Evolutionary conservation across 768 basidiomycete species (phyloP).

Genomic region (Mycena latifolia): DNA sequence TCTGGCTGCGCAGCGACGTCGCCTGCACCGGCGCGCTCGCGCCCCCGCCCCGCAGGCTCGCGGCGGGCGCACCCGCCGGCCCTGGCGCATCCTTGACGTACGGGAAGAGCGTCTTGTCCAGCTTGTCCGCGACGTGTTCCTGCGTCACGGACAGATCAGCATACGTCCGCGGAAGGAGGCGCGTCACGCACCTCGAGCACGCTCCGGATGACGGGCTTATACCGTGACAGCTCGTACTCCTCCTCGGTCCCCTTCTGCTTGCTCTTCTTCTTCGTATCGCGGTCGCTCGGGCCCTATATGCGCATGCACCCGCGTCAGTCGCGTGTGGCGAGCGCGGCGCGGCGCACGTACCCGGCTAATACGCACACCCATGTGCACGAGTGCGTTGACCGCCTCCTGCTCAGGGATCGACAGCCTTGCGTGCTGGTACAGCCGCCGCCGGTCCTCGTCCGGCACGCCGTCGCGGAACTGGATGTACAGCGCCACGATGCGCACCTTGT

Average conservation of each 20-base stretch:
- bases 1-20: conserved; percentile 88
- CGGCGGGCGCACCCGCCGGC: conserved; percentile 54
- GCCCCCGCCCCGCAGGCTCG: conserved; percentile 60
- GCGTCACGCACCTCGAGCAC: conserved; percentile 84
- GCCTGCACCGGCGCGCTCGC: conserved; percentile 64
- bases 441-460: conserved; percentile 98
- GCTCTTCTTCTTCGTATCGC: conserved; percentile 83
- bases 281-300: conserved; percentile 77
- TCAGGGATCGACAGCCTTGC: conserved; percentile 89
- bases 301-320: background rate
- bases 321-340: background rate
- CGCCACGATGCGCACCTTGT: conserved; percentile 97
- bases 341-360: conserved; percentile 77
- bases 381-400: conserved; percentile 93
- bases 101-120: conserved; percentile 87
- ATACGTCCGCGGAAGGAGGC: background rate
- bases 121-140: conserved; percentile 86
- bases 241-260: conserved; percentile 90
- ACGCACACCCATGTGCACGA: conserved; percentile 85
- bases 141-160: conserved; percentile 46
- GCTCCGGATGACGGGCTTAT: conserved; percentile 83
- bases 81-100: conserved; percentile 88
- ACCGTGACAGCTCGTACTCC: conserved; percentile 97
- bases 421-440: conserved; percentile 94
- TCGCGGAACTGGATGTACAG: conserved; percentile 95